Base-by-base conservation (phyloP, 2,329 filamentous ascomycete genomes). In the Juglanconis oblonga region DNA sequence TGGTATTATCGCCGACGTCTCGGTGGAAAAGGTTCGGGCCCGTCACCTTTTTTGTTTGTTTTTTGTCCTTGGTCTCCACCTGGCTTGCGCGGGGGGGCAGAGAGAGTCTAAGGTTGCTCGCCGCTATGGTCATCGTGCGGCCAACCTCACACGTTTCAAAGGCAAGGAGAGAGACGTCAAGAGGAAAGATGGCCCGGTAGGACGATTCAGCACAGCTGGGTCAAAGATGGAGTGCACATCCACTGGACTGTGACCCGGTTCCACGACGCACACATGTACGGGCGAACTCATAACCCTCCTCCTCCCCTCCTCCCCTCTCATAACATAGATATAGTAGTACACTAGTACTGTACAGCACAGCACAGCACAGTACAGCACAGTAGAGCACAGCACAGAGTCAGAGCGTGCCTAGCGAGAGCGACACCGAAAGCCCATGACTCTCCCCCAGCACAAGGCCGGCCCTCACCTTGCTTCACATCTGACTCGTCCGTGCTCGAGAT, bases 401-500 rank as follows among this genome's bases (percentile, higher is more conserved):
- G 56, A 51, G 55, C 36, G 45, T 45, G 42, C 40, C 32, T 59
- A 52, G 52, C 59, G 56, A 58, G 44, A 59, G 57, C 57, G 32
- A 55, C 44, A 47, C 14, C n/a, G n/a, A n/a, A n/a, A 5, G 17
- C 11, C 17, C 14, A 10, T 13, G 8, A 10, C 9, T 44, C 8
- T 24, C 44, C n/a, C 44, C 5, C 44, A n/a, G n/a, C n/a, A n/a
- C n/a, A n/a, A 36, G 52, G 42, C 47, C 52, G 42, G 36, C 42
- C 31, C 33, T 52, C 35, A 52, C 8, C 13, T 52, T 49, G 60
- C 56, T 55, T 38, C 52, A 47, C 40, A 32, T 48, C 60, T 62
- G 60, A 62, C 60, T 59, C 60, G 57, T 59, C 57, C 36, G 52
- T 59, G 57, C 59, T 40, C 38, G 31, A 4, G 38, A 24, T 40